Evolutionary conservation across 1,139 yeast species (phyloP).

Genomic region (Hansenula anomala): DNA sequence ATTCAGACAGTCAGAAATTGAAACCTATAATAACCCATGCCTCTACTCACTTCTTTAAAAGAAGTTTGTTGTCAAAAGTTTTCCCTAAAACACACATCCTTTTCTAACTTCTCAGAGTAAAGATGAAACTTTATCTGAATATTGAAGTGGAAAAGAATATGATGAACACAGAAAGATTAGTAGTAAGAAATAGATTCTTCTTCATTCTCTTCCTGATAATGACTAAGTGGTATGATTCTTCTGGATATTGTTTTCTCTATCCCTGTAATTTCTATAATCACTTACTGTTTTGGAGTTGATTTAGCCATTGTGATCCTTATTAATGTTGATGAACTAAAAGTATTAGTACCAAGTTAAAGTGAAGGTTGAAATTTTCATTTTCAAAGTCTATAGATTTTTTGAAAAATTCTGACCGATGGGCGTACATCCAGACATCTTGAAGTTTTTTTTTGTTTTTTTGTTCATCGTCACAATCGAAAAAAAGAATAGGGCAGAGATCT

Average conservation of each 20-base stretch:
- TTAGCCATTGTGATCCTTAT: conserved; percentile 20
- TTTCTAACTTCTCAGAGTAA: neutral
- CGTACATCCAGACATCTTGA: neutral
- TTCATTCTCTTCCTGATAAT: conserved; percentile 16
- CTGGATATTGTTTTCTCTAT: neutral
- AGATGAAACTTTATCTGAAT: conserved; percentile 18
- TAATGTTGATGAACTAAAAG: neutral
- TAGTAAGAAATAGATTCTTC: conserved; percentile 24
- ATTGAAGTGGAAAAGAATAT: conserved; percentile 10
- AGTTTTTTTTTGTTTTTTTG: too few relatives aligned
- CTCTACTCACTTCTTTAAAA: conserved; percentile 11
- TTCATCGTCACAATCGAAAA: too few relatives aligned
- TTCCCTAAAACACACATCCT: neutral
- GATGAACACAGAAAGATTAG: conserved; percentile 29
- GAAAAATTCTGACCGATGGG: too few relatives aligned
- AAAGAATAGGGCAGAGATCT: neutral
- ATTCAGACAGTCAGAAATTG: conserved; percentile 5
- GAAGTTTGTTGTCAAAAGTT: neutral
- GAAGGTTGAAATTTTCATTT: too few relatives aligned
- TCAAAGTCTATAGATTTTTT: too few relatives aligned
- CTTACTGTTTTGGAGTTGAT: conserved; percentile 28
- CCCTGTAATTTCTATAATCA: conserved; percentile 3
- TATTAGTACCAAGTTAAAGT: too few relatives aligned
- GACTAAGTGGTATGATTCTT: neutral
- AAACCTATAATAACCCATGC: conserved; percentile 21